Evolutionary conservation across 1,284 basidiomycete genomes (phyloP).

Genomic region (Ganoderma leucocontextum): DNA sequence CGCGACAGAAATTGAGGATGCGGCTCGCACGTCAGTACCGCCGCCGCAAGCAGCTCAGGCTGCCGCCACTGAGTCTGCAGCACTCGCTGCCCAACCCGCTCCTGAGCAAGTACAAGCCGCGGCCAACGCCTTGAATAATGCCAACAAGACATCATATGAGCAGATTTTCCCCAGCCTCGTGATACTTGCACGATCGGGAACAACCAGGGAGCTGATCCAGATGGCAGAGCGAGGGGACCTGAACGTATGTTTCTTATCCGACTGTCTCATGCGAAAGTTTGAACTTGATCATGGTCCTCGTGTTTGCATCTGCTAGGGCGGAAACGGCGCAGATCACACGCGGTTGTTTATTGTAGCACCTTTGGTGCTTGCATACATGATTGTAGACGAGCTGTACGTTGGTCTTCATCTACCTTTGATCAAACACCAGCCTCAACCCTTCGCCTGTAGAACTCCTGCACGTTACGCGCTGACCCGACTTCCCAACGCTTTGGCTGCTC

Average conservation of each 20-base stretch:
- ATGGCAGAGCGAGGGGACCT: slow-evolving; percentile 61
- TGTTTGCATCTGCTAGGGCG: slow-evolving; percentile 41
- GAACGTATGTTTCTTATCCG: slow-evolving; percentile 47
- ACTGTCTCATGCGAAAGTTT: not conserved
- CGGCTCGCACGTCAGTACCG: slow-evolving; percentile 32
- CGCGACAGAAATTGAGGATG: slow-evolving; percentile 60
- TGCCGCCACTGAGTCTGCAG: slow-evolving; percentile 17
- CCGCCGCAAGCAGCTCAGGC: slow-evolving; percentile 25
- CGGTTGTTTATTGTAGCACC: slow-evolving; percentile 63
- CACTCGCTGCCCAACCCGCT: slow-evolving; percentile 37
- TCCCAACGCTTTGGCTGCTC: slow-evolving; percentile 52
- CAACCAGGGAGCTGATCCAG: slow-evolving; percentile 53
- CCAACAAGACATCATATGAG: slow-evolving; percentile 33
- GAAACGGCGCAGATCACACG: slow-evolving; percentile 50
- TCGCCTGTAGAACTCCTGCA: slow-evolving; percentile 54
- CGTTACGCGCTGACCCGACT: slow-evolving; percentile 61
- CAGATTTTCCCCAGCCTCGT: slow-evolving; percentile 51
- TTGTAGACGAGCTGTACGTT: slow-evolving; percentile 64
- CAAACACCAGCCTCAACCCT: slow-evolving; percentile 3
- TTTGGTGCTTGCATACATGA: slow-evolving; percentile 68
- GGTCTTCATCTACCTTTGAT: not conserved
- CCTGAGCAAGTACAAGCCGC: slow-evolving; percentile 24
- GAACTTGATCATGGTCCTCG: not conserved
- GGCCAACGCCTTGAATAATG: slow-evolving; percentile 12
- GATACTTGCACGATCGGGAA: slow-evolving; percentile 52